phyloP scores from a whole-genome alignment of 306 rosid genomes.

The Oemleria cerasiformis region DNA sequence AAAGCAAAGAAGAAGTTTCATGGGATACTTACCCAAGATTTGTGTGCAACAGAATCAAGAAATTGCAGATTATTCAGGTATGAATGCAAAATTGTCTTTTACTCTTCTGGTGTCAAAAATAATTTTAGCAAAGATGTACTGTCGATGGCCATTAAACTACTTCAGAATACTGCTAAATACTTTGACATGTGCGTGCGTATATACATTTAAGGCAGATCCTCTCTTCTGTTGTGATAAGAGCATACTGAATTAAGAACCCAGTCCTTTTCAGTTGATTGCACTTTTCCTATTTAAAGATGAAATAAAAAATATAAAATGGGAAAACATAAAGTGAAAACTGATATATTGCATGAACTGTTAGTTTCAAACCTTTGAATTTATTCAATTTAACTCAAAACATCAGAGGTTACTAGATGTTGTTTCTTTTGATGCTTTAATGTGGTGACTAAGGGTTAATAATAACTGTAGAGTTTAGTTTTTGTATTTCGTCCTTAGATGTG shows the following conservation, averaged over 20 bases:
- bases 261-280: not conserved
- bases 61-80: conserved; percentile 59
- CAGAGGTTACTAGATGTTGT: not conserved
- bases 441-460: not conserved
- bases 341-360: not conserved
- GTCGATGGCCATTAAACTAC: not conserved
- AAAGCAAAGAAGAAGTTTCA: conserved; percentile 29
- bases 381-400: not conserved
- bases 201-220: not conserved
- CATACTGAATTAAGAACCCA: conserved; percentile 5
- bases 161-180: not conserved
- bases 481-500: not conserved
- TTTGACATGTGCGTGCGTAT: not conserved
- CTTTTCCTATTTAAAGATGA: not conserved
- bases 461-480: not conserved
- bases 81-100: not conserved
- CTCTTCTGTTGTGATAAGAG: not conserved
- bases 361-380: not conserved
- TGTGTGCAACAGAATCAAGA: conserved; percentile 51
- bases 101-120: not conserved
- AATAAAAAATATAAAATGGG: too few species aligned
- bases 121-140: conserved; percentile 1
- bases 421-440: not conserved
- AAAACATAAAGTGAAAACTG: not conserved
- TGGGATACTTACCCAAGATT: conserved; percentile 55